phyloP scores from a whole-genome alignment of 164 flowering plant genomes.

The Vitis labrusca region DNA sequence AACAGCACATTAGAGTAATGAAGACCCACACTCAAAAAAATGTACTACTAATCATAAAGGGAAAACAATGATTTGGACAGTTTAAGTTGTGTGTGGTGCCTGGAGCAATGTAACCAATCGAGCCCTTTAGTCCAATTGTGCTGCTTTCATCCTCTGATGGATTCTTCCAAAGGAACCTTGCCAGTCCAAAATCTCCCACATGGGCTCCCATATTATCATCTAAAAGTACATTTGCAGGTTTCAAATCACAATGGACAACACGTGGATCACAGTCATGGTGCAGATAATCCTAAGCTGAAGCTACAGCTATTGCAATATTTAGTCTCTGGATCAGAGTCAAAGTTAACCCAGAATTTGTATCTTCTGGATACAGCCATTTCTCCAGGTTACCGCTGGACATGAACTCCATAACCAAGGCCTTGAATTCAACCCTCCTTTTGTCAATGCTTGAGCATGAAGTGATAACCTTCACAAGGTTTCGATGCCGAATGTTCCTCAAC shows the following conservation, averaged over 20 bases:
- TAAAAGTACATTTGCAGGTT: constrained; percentile 17
- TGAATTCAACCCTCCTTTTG: constrained; percentile 13
- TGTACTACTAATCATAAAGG: neutral
- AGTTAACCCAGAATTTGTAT: neutral
- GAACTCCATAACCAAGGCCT: constrained; percentile 18
- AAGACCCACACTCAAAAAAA: neutral
- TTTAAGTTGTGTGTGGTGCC: neutral
- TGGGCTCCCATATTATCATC: constrained; percentile 15
- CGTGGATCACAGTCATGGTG: constrained; percentile 20
- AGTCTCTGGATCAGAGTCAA: constrained; percentile 14
- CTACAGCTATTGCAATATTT: constrained; percentile 5
- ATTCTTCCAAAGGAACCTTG: constrained; percentile 13
- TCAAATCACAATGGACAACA: constrained; percentile 21
- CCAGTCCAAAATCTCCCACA: constrained; percentile 21
- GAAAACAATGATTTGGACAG: neutral
- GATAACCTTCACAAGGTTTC: constrained; percentile 15
- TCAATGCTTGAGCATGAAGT: constrained; percentile 22
- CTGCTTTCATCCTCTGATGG: constrained; percentile 1
- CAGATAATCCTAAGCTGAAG: constrained; percentile 16
- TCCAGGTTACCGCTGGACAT: constrained; percentile 16
- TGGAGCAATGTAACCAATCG: constrained; percentile 23
- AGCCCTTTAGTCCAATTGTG: constrained; percentile 19
- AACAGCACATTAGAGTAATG: neutral
- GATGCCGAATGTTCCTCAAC: constrained; percentile 10
- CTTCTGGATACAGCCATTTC: constrained; percentile 19